A percentile compares a stretch with the other conserved stretches of the same genome.
These are phyloP conservation scores for Raddia distichophylla DNA, from an alignment of 176 grass and related monocot genomes.

Conservation along the genomic window DNA sequence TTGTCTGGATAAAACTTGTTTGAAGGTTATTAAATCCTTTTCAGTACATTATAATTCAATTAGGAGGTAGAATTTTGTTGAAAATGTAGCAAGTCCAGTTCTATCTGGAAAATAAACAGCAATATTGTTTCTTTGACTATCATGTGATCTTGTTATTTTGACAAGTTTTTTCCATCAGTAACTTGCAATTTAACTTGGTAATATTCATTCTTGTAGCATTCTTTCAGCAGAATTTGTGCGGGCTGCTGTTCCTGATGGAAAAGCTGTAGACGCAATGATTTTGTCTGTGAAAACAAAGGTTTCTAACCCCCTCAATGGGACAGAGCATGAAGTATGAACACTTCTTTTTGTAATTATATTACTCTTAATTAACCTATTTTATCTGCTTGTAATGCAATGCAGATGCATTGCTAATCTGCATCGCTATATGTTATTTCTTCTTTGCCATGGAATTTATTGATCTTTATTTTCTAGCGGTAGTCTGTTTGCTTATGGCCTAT, in stretches of 20 bases:
- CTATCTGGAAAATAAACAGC: neutral
- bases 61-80: neutral
- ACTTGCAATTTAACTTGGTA: conserved; percentile 63
- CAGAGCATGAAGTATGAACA: conserved; percentile 70
- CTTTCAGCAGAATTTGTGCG: conserved; percentile 99
- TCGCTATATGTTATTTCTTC: neutral
- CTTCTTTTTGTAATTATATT: conserved; percentile 29
- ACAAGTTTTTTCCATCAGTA: conserved; percentile 12
- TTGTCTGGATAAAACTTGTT: neutral
- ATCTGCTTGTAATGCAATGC: conserved; percentile 27
- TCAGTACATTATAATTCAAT: neutral
- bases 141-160: neutral
- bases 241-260: conserved; percentile 86
- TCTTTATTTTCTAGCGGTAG: neutral
- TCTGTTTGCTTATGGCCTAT: neutral
- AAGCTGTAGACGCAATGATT: conserved; percentile 74
- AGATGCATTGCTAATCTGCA: neutral
- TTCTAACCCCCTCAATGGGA: conserved; percentile 65
- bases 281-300: conserved; percentile 67
- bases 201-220: conserved; percentile 98
- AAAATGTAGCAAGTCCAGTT: neutral
- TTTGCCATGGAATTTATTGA: neutral
- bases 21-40: neutral
- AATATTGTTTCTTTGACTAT: neutral
- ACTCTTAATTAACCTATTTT: conserved; percentile 9